Evolutionary conservation across 352 stramenopile genomes (phyloP).

Genomic region (Phytophthora colocasiae): DNA sequence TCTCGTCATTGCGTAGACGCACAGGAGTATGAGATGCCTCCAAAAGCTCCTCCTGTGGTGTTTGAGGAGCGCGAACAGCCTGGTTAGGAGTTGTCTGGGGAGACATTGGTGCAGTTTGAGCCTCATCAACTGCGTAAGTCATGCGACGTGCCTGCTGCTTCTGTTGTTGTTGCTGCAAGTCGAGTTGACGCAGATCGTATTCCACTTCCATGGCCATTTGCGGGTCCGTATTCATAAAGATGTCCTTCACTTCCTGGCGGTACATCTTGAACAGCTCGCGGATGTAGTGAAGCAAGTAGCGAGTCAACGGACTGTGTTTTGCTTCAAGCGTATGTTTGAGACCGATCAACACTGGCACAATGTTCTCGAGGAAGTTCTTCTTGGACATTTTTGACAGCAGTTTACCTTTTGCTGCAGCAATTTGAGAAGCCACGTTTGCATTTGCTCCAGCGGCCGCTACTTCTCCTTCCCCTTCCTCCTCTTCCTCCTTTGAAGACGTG

Average conservation of each 20-base stretch:
- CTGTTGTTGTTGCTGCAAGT: slow-evolving; percentile 71
- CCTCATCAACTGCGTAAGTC: slow-evolving; percentile 21
- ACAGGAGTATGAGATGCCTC: slow-evolving; percentile 52
- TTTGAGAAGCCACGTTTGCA: slow-evolving; percentile 61
- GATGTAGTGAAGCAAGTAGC: slow-evolving; percentile 95
- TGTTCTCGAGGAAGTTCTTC: slow-evolving; percentile 97
- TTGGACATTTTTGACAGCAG: slow-evolving; percentile 96
- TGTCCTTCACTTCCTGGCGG: slow-evolving; percentile 94
- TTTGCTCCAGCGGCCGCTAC: slow-evolving; percentile 53
- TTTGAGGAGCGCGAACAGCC: slow-evolving; percentile 25
- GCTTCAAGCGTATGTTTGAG: slow-evolving; percentile 96
- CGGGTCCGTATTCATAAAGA: slow-evolving; percentile 91
- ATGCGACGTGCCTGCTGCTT: slow-evolving; percentile 36
- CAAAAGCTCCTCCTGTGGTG: slow-evolving; percentile 42
- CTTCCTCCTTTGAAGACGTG: slow-evolving; percentile 52
- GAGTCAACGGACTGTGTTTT: slow-evolving; percentile 93
- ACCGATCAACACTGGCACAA: slow-evolving; percentile 96
- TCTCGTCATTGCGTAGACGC: slow-evolving; percentile 45
- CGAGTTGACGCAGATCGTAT: slow-evolving; percentile 92
- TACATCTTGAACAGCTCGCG: slow-evolving; percentile 94
- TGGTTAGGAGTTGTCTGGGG: slow-evolving; percentile 12
- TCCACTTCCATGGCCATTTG: slow-evolving; percentile 96
- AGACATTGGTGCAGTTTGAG: slow-evolving; percentile 19
- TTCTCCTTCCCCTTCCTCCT: slow-evolving; percentile 69
- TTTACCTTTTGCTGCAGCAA: slow-evolving; percentile 92